Evolutionary conservation across 805 yeast genomes (phyloP), one percentile per base, ranked within the genome.

Genomic region (Lipomyces mesembrius): DNA sequence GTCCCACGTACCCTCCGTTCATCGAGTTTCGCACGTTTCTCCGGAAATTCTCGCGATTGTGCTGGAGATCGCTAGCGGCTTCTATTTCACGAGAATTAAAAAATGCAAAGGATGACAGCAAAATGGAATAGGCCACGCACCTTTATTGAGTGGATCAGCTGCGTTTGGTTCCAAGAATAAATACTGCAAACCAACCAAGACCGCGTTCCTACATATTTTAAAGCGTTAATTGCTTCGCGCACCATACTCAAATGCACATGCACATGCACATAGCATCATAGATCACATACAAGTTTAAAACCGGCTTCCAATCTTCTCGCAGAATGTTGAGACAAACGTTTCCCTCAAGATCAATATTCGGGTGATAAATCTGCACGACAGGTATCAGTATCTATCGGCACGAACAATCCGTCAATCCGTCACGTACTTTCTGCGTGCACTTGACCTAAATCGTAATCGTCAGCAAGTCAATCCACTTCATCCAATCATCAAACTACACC

Each of bases 271-370:
- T n/a, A 43, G 22, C 22, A 11, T 43, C 49, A 7, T 7, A 17
- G 14, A 43, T 7, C 29, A 65, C 76, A 43, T 64, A 72, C 74
- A 94, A 79, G 66, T 89, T 90, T 71, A 94, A 81, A 0, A 92
- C 97, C 0, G 99, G 98, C 35, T 92, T 87, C 99, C 99, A 94
- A 77, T 94, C 98, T 76, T 93, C 97, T 72, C 98, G 82, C 66
- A 94, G 81, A 46, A 94, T 93, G 75, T 94, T 94, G 67, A 94
- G 82, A 75, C 99, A 94, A 5, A 94, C 90, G 75, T 92, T 94
- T 0, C 98, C 98, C 56, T 90, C 89, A 25, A 86, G 76, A 76
- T 94, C 97, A 71, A 94, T 94, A 75, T 94, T 94, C 12, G 99
- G 99, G 76, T 94, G 99, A 78, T 90, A 94, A 4, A 94, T 90